phyloP scores from a whole-genome alignment of 2,329 filamentous ascomycete genomes.

The Penicillium sp. region DNA sequence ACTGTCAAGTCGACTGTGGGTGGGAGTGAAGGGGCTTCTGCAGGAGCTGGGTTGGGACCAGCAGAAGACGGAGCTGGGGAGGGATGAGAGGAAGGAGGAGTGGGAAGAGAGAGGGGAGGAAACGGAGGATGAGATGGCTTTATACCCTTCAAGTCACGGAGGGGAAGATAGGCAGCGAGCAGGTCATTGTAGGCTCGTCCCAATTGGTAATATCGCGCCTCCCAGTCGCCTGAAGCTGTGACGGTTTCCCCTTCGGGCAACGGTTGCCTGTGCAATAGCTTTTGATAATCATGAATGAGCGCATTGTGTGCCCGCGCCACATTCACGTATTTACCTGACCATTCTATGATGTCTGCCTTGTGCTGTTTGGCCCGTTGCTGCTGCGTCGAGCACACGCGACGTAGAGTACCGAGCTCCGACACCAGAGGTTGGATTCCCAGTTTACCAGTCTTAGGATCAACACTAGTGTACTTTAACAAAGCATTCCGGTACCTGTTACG shows the following conservation, averaged over 20 bases:
- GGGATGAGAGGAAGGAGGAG: conserved; percentile 1
- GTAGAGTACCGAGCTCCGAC: conserved; percentile 15
- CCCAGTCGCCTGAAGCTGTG: not conserved
- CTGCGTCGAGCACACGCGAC: conserved; percentile 23
- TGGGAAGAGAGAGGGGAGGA: not conserved
- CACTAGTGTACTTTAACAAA: conserved; percentile 18
- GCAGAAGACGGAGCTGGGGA: no score
- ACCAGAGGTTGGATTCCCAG: conserved; percentile 8
- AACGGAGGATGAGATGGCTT: not conserved
- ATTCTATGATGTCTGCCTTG: conserved; percentile 25
- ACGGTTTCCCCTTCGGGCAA: not conserved
- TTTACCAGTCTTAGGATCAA: conserved; percentile 29
- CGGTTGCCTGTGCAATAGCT: conserved; percentile 19
- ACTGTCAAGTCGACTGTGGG: no score
- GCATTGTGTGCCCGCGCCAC: conserved; percentile 14
- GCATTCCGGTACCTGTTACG: conserved; percentile 27
- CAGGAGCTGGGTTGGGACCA: no score
- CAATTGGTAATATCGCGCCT: conserved; percentile 1
- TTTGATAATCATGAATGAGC: conserved; percentile 8
- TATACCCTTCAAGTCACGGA: not conserved
- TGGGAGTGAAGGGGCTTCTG: no score
- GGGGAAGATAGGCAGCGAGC: not conserved
- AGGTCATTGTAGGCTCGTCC: not conserved
- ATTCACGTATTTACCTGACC: conserved; percentile 20
- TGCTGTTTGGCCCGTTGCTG: conserved; percentile 22